Conservation (phyloP, 768 basidiomycete species). For the Termitomyces titanicus region DNA sequence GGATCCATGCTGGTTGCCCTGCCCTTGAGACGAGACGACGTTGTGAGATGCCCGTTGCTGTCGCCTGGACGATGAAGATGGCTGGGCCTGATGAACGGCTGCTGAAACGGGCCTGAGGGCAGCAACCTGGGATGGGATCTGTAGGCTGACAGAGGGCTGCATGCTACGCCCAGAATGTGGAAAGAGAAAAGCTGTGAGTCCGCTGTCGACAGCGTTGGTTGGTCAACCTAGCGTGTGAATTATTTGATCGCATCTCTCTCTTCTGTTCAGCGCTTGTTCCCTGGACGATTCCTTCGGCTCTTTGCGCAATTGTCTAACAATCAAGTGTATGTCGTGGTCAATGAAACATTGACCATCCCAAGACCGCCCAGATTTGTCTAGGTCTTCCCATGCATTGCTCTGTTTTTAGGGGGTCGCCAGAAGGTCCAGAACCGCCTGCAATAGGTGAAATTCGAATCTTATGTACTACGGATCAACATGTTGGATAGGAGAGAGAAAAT, state of each 20-base stretch:
- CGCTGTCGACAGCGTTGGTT: slow-evolving; percentile 1
- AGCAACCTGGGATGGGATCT: slow-evolving; percentile 26
- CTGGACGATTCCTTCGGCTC: too few relatives aligned
- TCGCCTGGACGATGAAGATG: slow-evolving; percentile 36
- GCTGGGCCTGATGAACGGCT: slow-evolving; percentile 47
- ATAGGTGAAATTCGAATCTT: too few relatives aligned
- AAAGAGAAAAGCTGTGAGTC: slow-evolving; percentile 1
- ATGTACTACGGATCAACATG: too few relatives aligned
- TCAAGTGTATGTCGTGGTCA: too few relatives aligned
- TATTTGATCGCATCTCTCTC: slow-evolving; percentile 7
- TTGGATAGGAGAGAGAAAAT: too few relatives aligned
- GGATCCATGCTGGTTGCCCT: slow-evolving; percentile 22
- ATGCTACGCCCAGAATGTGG: slow-evolving; percentile 10
- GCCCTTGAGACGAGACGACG: slow-evolving; percentile 62
- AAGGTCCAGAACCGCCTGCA: too few relatives aligned
- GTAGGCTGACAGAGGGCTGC: slow-evolving; percentile 24
- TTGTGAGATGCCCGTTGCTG: slow-evolving; percentile 74
- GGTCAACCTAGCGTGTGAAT: slow-evolving; percentile 7
- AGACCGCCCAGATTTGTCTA: too few relatives aligned
- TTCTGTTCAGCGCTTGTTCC: neutral
- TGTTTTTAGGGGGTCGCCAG: too few relatives aligned
- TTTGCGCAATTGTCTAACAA: too few relatives aligned
- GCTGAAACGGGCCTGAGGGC: slow-evolving; percentile 62
- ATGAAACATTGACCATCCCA: too few relatives aligned
- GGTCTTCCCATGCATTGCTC: too few relatives aligned